Evolutionary conservation across 1,284 basidiomycete species (phyloP).

Genomic region (Golubevia sp.): DNA sequence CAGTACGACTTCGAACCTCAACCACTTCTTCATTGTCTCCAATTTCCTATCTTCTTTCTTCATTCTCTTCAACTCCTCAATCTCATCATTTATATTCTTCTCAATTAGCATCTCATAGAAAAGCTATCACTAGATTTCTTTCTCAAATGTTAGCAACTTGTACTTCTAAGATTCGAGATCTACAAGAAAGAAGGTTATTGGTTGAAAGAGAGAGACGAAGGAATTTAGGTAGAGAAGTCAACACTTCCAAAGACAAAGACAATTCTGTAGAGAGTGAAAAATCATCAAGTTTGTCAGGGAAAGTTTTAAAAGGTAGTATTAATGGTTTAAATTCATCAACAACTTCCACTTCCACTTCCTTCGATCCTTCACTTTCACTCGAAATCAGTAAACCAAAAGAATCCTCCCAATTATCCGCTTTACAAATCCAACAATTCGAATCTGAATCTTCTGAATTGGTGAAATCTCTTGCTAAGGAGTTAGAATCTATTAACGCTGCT

Average conservation of each 20-base stretch:
- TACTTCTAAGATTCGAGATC: conserved; percentile 31
- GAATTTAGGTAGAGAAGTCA: no score
- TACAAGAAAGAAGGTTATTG: conserved; percentile 31
- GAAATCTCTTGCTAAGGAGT: conserved; percentile 77
- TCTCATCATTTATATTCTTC: conserved; percentile 1
- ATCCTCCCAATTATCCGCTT: no score
- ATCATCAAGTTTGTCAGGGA: no score
- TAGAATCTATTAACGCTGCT: conserved; percentile 83
- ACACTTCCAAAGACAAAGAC: no score
- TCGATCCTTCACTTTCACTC: no score
- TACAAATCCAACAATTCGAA: conserved; percentile 88
- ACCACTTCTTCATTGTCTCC: conserved; percentile 24
- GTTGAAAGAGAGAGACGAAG: no score
- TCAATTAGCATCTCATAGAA: conserved; percentile 34
- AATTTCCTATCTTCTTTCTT: conserved; percentile 21
- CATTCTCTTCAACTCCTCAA: conserved; percentile 4
- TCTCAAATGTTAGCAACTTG: conserved; percentile 36
- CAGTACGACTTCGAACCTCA: conserved; percentile 22
- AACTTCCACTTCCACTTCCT: no score
- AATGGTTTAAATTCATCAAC: no score
- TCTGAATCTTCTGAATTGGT: conserved; percentile 83
- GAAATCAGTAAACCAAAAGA: no score
- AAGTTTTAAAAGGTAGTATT: no score
- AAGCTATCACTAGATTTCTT: conserved; percentile 40
- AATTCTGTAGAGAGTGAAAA: no score